Percentiles rank a stretch among this genome's conserved stretches.
These are phyloP conservation scores for Purshia tridentata DNA, from an alignment of 306 rosid genomes.

Conservation along the genomic window DNA sequence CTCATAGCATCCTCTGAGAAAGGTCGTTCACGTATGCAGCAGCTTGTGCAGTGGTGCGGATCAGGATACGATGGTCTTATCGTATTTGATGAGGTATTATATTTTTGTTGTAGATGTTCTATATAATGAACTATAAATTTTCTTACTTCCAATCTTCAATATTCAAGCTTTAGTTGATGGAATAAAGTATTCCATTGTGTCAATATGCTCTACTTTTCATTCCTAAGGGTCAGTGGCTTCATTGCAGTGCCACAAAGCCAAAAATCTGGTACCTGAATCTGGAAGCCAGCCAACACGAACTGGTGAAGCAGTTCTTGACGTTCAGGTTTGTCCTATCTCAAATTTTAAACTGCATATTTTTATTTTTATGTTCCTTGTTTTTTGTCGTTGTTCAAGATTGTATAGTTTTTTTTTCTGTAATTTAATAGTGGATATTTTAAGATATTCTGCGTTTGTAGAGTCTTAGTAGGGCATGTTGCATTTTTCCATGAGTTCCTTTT, in stretches of 20 bases:
- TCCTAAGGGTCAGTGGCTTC: slow-evolving; percentile 55
- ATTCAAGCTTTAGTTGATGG: slow-evolving; percentile 9
- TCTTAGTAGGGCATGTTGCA: neutral
- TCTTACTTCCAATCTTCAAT: neutral
- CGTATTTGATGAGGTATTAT: slow-evolving; percentile 83
- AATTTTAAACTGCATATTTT: slow-evolving; percentile 5
- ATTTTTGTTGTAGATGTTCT: neutral
- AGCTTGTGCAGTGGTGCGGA: slow-evolving; percentile 97
- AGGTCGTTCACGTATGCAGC: slow-evolving; percentile 94
- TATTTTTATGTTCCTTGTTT: neutral
- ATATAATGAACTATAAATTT: neutral
- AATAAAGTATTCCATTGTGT: slow-evolving; percentile 29
- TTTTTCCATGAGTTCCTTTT: neutral
- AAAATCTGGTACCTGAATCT: slow-evolving; percentile 96
- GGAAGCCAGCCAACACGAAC: slow-evolving; percentile 99
- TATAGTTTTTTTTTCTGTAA: neutral
- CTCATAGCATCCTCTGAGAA: slow-evolving; percentile 96
- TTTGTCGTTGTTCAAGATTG: neutral
- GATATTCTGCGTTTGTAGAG: neutral
- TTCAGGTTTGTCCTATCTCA: slow-evolving; percentile 65
- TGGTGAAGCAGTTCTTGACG: slow-evolving; percentile 94
- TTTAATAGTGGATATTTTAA: neutral
- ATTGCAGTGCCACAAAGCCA: slow-evolving; percentile 98
- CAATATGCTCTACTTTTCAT: slow-evolving; percentile 35
- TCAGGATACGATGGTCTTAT: slow-evolving; percentile 77